Base-by-base conservation (phyloP, 495 filamentous ascomycete species). In the Daldinia decipiens region DNA sequence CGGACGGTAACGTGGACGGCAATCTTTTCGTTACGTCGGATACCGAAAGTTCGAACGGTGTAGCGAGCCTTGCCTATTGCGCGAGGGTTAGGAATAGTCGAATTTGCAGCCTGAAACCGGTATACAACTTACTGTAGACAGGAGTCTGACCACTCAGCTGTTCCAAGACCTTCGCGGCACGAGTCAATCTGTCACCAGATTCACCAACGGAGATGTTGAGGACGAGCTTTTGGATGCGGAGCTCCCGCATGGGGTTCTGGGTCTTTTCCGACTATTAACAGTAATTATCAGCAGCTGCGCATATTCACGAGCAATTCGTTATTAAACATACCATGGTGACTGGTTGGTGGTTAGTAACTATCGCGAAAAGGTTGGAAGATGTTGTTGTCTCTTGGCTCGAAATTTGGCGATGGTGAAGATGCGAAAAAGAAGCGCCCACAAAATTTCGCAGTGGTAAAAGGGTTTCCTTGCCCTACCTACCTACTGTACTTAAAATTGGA, bases 21-120 rank as follows among this genome's bases (percentile, higher is more conserved):
- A 79, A 99, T 98, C 91, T 98, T 99, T 83, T 99, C 95, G 90
- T 99, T 98, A 92, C 95, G 93, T 81, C 96, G 95, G 88, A 99
- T 99, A 91, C 96, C 96, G 88, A 99, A 99, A 80, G 94, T 98
- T 85, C 96, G 94, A 89, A 99, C 96, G 75, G 96, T 99, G 91
- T 98, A 99, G 79, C 96, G 93, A 82, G 96, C 96, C 90, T 99
- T 99, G 92, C 91, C 91, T 93, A 78, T 32, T 13, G 51, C 36
- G 47, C n/a, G 12, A 21, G 53, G 32, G 40, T 80, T 57, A 75
- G 68, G 6, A 57, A 59, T 0, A 36, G 40, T 55, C 31, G 8
- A 9, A 58, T 34, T 58, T 9, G 47, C 11, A 51, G 26, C 38
- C n/a, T 47, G 1, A 15, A 32, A 9, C 9, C 34, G 1, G 36